phyloP scores from a whole-genome alignment of 768 basidiomycete species.

The Lenzites betulinus region DNA sequence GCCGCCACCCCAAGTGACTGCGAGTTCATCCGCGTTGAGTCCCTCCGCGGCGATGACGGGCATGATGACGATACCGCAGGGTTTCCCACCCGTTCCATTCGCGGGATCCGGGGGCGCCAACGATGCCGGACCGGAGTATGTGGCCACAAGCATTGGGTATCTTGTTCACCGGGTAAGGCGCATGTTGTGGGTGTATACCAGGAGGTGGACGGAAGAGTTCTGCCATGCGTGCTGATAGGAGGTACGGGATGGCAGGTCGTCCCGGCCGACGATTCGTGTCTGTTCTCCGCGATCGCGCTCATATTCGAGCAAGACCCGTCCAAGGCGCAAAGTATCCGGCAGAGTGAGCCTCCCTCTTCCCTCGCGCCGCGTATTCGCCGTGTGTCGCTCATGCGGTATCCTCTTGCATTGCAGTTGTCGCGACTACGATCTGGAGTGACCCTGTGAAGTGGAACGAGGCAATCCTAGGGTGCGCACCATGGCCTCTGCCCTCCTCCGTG shows the following conservation, averaged over 20 bases:
- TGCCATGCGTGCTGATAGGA: no score
- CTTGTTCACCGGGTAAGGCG: slow-evolving; percentile 71
- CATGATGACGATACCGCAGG: slow-evolving; percentile 26
- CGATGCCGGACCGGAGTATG: slow-evolving; percentile 52
- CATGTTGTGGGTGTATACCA: slow-evolving; percentile 2
- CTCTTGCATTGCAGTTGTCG: slow-evolving; percentile 62
- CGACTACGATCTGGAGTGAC: slow-evolving; percentile 74
- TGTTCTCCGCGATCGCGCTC: slow-evolving; percentile 86
- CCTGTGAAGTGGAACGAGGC: slow-evolving; percentile 78
- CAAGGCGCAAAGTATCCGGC: slow-evolving; percentile 69
- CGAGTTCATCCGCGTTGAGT: slow-evolving; percentile 22
- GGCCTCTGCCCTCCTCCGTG: background rate
- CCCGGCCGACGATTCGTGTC: slow-evolving; percentile 96
- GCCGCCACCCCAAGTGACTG: background rate
- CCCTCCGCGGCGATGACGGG: slow-evolving; percentile 29
- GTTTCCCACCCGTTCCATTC: slow-evolving; percentile 22
- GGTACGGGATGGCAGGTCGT: slow-evolving; percentile 54
- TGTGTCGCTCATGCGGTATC: background rate
- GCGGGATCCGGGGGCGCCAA: slow-evolving; percentile 25
- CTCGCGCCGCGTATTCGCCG: background rate
- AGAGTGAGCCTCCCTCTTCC: slow-evolving; percentile 60
- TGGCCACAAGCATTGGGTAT: slow-evolving; percentile 57
- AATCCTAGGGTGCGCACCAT: slow-evolving; percentile 72
- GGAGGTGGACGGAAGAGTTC: background rate
- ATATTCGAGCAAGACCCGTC: slow-evolving; percentile 81